Evolutionary conservation across 371 early-diverging fungal genomes (phyloP).

Genomic region (Paraphysoderma sedebokerense): DNA sequence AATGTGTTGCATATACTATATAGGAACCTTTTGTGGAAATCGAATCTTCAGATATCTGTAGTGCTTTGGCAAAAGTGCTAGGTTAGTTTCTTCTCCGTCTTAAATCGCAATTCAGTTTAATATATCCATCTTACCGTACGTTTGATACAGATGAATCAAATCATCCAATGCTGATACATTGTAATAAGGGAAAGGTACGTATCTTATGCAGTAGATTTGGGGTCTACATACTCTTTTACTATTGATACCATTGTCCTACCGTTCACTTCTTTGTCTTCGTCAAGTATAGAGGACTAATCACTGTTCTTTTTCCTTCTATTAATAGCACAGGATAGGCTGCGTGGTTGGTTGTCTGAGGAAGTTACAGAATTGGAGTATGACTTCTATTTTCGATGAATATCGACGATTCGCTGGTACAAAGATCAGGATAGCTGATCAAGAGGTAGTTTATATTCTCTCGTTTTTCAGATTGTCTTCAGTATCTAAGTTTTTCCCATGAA

Average conservation of each 20-base stretch:
- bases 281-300: no score
- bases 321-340: conserved; percentile 77
- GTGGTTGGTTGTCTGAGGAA: conserved; percentile 82
- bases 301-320: not conserved
- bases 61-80: conserved; percentile 55
- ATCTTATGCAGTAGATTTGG: not conserved
- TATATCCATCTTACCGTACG: conserved; percentile 16
- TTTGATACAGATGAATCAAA: conserved; percentile 1
- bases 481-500: not conserved
- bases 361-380: conserved; percentile 85
- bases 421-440: conserved; percentile 76
- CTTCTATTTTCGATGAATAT: conserved; percentile 91
- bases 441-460: conserved; percentile 29
- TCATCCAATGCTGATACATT: conserved; percentile 61
- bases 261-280: not conserved
- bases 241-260: not conserved
- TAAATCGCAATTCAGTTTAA: not conserved
- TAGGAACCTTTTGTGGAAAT: conserved; percentile 85
- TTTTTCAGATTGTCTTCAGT: no score
- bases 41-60: conserved; percentile 53
- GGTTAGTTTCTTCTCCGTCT: conserved; percentile 12
- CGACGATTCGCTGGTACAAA: conserved; percentile 79
- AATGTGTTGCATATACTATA: not conserved
- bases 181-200: conserved; percentile 76
- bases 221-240: no score